Evolutionary conservation across 202 grass and related monocot genomes (phyloP).

Genomic region (Schoenoplectus tabernaemontani): DNA sequence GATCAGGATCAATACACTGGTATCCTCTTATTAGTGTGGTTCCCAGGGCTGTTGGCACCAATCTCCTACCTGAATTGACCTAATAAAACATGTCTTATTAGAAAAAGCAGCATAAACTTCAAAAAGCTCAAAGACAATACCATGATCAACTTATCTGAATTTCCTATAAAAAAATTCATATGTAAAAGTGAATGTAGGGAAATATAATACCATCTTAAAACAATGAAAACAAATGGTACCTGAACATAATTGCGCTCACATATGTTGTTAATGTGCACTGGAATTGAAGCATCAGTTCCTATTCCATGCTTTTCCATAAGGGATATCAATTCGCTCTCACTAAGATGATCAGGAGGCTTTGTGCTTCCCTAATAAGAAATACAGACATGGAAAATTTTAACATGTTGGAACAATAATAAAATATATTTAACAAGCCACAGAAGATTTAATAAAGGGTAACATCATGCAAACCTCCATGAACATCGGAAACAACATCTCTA

Average conservation of each 20-base stretch:
- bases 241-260: constrained; percentile 95
- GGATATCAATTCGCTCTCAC: constrained; percentile 91
- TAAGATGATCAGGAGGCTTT: constrained; percentile 83
- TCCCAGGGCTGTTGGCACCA: constrained; percentile 79
- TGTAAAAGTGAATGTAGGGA: neutral
- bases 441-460: neutral
- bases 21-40: constrained; percentile 95
- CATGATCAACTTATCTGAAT: neutral
- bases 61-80: constrained; percentile 85
- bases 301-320: constrained; percentile 98
- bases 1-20: constrained; percentile 91
- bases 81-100: constrained; percentile 33
- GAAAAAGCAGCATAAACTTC: neutral
- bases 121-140: neutral
- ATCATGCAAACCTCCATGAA: neutral
- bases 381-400: neutral
- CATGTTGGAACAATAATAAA: neutral
- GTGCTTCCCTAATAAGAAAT: constrained; percentile 56
- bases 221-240: constrained; percentile 40
- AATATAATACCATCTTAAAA: neutral
- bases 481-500: constrained; percentile 1
- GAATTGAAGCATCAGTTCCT: constrained; percentile 95
- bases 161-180: constrained; percentile 4
- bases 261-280: constrained; percentile 94
- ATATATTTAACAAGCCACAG: neutral